Conservation (phyloP, 768 basidiomycete genomes). For the Infundibulicybe gibba region DNA sequence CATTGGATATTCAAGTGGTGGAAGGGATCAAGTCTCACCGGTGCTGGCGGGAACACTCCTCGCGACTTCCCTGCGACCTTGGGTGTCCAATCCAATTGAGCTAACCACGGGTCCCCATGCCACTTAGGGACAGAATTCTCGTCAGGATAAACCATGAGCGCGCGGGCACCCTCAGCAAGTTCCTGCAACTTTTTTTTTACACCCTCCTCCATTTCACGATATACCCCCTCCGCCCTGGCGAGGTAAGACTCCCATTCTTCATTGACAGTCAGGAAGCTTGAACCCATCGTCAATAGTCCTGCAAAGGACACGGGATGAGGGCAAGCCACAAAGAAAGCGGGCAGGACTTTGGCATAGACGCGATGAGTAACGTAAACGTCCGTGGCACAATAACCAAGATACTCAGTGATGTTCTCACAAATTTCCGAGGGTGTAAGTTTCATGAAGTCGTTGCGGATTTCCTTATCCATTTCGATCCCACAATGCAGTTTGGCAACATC, state of each 20-base stretch:
- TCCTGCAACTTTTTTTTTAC: constrained; percentile 70
- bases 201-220: constrained; percentile 65
- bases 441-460: constrained; percentile 74
- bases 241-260: constrained; percentile 87
- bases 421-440: constrained; percentile 62
- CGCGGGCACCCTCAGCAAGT: constrained; percentile 68
- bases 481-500: constrained; percentile 94
- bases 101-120: constrained; percentile 79
- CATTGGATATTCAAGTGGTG: too few species aligned
- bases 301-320: constrained; percentile 93
- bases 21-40: constrained; percentile 9
- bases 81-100: constrained; percentile 93
- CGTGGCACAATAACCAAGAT: constrained; percentile 79
- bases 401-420: constrained; percentile 59
- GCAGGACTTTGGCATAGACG: constrained; percentile 75
- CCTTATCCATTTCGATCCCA: constrained; percentile 74
- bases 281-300: constrained; percentile 88
- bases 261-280: constrained; percentile 87
- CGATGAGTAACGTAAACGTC: constrained; percentile 86
- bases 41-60: constrained; percentile 41
- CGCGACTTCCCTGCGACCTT: constrained; percentile 73
- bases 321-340: constrained; percentile 77
- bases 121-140: constrained; percentile 30
- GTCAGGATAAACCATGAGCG: constrained; percentile 35
- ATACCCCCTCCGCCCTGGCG: constrained; percentile 71